Conservation (phyloP, 192 early-diverging fungal species). For the Mortierella alpina region DNA sequence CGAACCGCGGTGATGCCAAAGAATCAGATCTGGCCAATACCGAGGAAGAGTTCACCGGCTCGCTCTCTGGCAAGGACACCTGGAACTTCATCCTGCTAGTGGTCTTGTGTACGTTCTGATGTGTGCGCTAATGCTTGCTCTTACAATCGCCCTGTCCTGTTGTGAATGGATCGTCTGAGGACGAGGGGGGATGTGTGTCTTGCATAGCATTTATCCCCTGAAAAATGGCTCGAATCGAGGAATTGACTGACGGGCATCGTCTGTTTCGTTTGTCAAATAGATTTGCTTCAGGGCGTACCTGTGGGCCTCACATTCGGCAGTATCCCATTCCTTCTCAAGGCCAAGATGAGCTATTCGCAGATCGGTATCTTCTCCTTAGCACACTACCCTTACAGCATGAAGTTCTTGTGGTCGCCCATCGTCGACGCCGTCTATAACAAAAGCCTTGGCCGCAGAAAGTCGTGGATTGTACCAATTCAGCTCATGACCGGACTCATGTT, state of each 20-base stretch:
- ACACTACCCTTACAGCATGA: conserved; percentile 97
- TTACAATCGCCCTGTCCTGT: not conserved
- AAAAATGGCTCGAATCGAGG: not conserved
- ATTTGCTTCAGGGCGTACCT: conserved; percentile 95
- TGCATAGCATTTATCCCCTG: not conserved
- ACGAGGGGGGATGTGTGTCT: too few species aligned
- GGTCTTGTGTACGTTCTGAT: conserved; percentile 36
- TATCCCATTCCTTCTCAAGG: conserved; percentile 95
- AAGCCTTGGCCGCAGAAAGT: conserved; percentile 90
- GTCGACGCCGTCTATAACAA: conserved; percentile 91
- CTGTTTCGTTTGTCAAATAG: conserved; percentile 9
- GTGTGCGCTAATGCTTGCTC: not conserved
- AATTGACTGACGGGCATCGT: not conserved
- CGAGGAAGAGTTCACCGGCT: not conserved
- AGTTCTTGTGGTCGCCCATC: conserved; percentile 98
- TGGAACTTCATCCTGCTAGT: conserved; percentile 51
- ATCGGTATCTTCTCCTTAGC: conserved; percentile 95
- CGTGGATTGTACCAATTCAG: conserved; percentile 99
- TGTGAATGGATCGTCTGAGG: not conserved
- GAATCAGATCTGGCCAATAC: conserved; percentile 5
- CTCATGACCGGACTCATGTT: conserved; percentile 83
- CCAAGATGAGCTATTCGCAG: conserved; percentile 90
- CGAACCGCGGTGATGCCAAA: not conserved
- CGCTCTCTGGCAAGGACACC: conserved; percentile 33
- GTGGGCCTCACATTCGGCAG: conserved; percentile 91